Base-by-base conservation (phyloP, 2,329 filamentous ascomycete species). In the Penicillium sp. region DNA sequence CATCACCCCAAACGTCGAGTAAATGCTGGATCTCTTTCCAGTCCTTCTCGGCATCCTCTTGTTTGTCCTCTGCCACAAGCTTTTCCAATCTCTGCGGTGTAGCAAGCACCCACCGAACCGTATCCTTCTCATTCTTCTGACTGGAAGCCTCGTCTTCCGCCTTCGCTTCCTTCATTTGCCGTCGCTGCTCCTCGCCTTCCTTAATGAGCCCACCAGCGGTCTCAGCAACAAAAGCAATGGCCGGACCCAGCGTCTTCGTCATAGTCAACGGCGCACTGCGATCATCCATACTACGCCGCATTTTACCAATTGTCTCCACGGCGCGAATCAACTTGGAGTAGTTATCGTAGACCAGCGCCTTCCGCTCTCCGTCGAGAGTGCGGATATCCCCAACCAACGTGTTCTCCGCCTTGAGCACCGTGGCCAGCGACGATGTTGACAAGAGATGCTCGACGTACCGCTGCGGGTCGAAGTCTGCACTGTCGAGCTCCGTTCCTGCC, bases 311-410 rank as follows among this genome's bases (percentile, higher is more conserved):
- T 3, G 93, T 97, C 73, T 96, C 93, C 12, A 95, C 97, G 1
- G 94, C 94, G n/a, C 88, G 85, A 62, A 99, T 97, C 62, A 99
- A 77, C 76, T 97, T 97, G 64, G 89, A 94, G 74, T 97, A 99
- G 71, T 99, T 99, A 72, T 99, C 93, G 72, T 99, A 99, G 5
- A 99, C 94, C 58, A 99, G 77, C 2, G 93, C 92, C 76, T 99
- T 99, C 73, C 94, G 89, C 80, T 99, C 94, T 25, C 93, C 93
- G 68, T 97, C 94, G 18, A 99, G 80, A 2, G 90, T 92, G 37
- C 91, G 79, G 46, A 96, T 93, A 75, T 97, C 93, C 62, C 72
- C 73, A 7, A 78, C 73, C n/a, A 78, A 67, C 8, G 73, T 75
- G 38, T 75, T 74, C 59, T 78, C 76, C 1, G 75, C 75, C 44